phyloP scores from a whole-genome alignment of 441 rosid species.

The Populus hybrid region DNA sequence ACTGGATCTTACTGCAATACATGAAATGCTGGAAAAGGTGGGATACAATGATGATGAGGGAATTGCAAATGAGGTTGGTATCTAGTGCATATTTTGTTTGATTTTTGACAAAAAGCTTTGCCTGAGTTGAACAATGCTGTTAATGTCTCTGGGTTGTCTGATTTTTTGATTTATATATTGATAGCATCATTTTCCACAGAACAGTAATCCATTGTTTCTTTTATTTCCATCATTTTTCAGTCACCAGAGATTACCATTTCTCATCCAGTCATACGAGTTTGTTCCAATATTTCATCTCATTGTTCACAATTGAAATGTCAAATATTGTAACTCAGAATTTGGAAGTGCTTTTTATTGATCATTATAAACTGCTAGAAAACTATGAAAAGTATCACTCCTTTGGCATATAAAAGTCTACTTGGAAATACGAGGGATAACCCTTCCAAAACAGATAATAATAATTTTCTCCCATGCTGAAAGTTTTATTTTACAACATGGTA shows the following conservation, averaged over 20 bases:
- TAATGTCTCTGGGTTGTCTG: background rate
- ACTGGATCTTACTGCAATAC: constrained; percentile 82
- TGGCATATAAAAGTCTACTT: background rate
- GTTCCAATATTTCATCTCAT: background rate
- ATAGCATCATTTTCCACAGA: no score
- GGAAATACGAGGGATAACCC: background rate
- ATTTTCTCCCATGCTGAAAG: background rate
- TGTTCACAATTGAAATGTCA: background rate
- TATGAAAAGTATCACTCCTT: background rate
- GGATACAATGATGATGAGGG: constrained; percentile 95
- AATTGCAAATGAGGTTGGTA: constrained; percentile 76
- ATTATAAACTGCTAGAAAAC: background rate
- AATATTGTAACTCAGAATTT: background rate
- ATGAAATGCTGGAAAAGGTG: constrained; percentile 74
- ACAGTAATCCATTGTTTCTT: background rate
- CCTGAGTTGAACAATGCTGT: background rate
- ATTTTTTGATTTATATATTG: background rate
- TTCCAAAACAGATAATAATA: background rate
- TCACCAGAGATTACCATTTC: background rate
- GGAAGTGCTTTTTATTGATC: background rate
- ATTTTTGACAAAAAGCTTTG: background rate
- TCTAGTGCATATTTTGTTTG: constrained; percentile 5
- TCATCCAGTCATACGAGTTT: background rate
- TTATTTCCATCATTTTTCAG: background rate
- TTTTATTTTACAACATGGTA: background rate